Base-by-base conservation (phyloP, 805 yeast genomes). In the Crinitomyces ghanaensis region DNA sequence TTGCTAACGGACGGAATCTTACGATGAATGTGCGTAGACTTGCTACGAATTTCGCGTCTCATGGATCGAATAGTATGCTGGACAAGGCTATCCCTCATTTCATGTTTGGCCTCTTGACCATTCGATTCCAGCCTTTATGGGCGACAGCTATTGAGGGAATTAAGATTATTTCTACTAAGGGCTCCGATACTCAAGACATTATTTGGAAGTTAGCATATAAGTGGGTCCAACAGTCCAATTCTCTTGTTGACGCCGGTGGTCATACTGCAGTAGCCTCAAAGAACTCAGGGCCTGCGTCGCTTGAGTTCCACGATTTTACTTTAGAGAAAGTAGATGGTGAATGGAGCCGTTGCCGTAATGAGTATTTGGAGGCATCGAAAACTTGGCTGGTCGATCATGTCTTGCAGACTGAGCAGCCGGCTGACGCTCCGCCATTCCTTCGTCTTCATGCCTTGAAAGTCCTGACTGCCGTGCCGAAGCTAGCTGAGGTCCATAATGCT, bases 51-150 rank as follows among this genome's bases (percentile, higher is more conserved):
- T 74, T 57, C 47, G 47, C 56, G 26, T 48, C 52, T 11, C 40
- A 51, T 3, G 59, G 57, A 18, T 43, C 43, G 7, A 54, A 41
- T 38, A 24, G 19, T 8, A 35, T 43, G 19, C 33, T 44, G 2
- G 49, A 48, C 23, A 25, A 38, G n/a, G 46, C 66, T 11, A 62
- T 70, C 20, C 60, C 69, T 24, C 63, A 62, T 15, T 73, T 66
- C 45, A 35, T 74, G 24, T 67, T 79, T 43, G 97, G 97, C 21
- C 65, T 80, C 39, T 56, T 86, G 27, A 64, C 83, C 3, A 74
- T 75, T 21, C 70, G 72, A 37, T 84, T 88, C 45, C 79, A 83
- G 36, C 97, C 97, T 1, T 66, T 79, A 9, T 85, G 95, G 94
- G 68, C 71, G 13, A 84, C 79, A 4, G 79, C 80, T 2, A 58